Base-by-base conservation (phyloP, 768 basidiomycete genomes). In the Mycena chlorophos region DNA sequence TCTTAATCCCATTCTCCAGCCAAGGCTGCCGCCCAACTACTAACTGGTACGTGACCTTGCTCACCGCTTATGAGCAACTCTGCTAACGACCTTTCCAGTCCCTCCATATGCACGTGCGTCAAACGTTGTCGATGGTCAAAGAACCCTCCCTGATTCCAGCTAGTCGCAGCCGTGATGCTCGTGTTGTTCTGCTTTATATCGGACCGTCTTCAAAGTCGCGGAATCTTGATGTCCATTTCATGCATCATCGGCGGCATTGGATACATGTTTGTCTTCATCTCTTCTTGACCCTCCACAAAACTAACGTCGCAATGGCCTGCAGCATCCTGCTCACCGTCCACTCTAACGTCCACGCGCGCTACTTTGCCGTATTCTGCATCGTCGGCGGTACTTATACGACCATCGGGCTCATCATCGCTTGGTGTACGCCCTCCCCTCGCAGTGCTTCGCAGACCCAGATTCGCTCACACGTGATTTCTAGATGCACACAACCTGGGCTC, bases 321-420 rank as follows among this genome's bases (percentile, higher is more conserved):
- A 86, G 83, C 28, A 66, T 91, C 25, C 75, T 91, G 20, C 68
- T 88, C 14, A 71, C 77, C 2, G 81, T 85, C 0, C 74, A 69
- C 1, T 55, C 70, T 22, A 86, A 88, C 65, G 70, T 75, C 14
- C 83, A 82, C 30, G 87, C 77, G n/a, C 78, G 83, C 22, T 92
- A 91, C 63, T 91, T 91, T 63, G 86, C 88, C 12, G 84, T 83
- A 12, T 89, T 90, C 69, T 88, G 86, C 59, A 85, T 91, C 59
- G 86, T 85, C 0, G 80, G 83, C 51, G 88, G 88, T 34, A 91
- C 88, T 1, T 91, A 91, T 61, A 86, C 88, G 0, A 80, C 82
- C 1, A 89, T 91, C 59, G 89, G 87, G 56, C 69, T 89, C 4
- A 79, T 82, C 34, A 85, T 91, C 51, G 86, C 88, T 3, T 91